Percentiles rank a stretch among this genome's conserved stretches.
These are phyloP conservation scores for Psilocybe azurescens DNA, from an alignment of 768 basidiomycete genomes.

Conservation along the genomic window DNA sequence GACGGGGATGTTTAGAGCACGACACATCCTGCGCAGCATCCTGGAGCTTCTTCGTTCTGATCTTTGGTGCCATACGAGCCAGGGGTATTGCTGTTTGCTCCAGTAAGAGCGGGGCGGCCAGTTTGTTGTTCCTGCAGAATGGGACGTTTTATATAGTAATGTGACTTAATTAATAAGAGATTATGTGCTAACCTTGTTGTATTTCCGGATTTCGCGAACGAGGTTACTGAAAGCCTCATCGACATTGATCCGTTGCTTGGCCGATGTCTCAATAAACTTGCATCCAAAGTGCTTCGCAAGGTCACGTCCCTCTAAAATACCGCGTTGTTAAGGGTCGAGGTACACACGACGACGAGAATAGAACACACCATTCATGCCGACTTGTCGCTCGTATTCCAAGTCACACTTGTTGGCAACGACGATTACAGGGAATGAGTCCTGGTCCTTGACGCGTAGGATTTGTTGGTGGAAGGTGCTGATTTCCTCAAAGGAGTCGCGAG, in stretches of 20 bases:
- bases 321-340: neutral
- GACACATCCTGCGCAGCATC: slow-evolving; percentile 76
- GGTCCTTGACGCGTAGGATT: slow-evolving; percentile 95
- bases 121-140: slow-evolving; percentile 72
- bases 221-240: slow-evolving; percentile 95
- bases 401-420: slow-evolving; percentile 99
- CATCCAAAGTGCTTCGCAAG: slow-evolving; percentile 94
- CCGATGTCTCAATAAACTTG: slow-evolving; percentile 95
- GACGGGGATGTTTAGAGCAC: slow-evolving; percentile 46
- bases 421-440: slow-evolving; percentile 93
- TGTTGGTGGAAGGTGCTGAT: slow-evolving; percentile 96
- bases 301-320: slow-evolving; percentile 86
- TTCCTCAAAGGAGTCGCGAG: slow-evolving; percentile 96
- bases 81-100: slow-evolving; percentile 42
- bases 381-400: slow-evolving; percentile 94
- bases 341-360: neutral
- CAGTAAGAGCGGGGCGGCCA: slow-evolving; percentile 67
- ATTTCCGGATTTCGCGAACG: slow-evolving; percentile 91
- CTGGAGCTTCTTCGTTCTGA: slow-evolving; percentile 55
- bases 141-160: slow-evolving; percentile 13
- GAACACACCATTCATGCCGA: slow-evolving; percentile 85
- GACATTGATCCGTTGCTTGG: slow-evolving; percentile 95
- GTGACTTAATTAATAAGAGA: neutral
- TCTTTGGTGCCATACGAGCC: slow-evolving; percentile 58
- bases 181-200: slow-evolving; percentile 75